Base-by-base conservation (phyloP, 352 stramenopile species). In the Pythium guiyangense region DNA sequence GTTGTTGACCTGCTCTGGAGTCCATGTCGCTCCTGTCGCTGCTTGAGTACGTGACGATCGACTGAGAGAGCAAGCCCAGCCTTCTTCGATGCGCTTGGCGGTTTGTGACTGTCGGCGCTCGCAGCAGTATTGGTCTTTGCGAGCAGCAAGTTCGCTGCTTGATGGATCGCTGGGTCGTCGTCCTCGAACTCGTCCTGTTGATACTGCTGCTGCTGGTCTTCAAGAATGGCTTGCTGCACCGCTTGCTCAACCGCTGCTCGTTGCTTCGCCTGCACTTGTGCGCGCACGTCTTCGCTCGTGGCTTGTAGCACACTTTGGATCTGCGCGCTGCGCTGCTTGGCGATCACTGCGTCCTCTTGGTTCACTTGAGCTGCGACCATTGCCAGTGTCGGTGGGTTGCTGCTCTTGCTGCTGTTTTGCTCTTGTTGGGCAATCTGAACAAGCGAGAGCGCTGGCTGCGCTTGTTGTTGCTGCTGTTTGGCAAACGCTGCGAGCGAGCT, bases 141-240 rank as follows among this genome's bases (percentile, higher is more conserved):
- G 17, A 60, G 26, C 25, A 54, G n/a, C 26, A 29, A 4, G 10
- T 25, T 20, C 26, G 18, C 46, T 62, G 52, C 17, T 59, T 58
- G 15, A 64, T 57, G 9, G 70, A 53, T 29, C 25, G 65, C 65
- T 46, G 62, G 64, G 31, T 60, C 63, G 48, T 62, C 60, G 10
- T 52, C 29, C 4, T 86, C 77, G 44, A 90, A 87, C 9, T 78
- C 65, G 40, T 76, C 73, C 39, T 76, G 63, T 31, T 80, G 65
- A 37, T 77, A 75, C 11, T 74, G 61, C 37, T 68, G 49, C 20
- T 81, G 48, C n/a, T 37, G 31, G 31, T 82, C 67, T 37, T 90
- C 73, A 12, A 50, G 51, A 15, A 69, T 60, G 0, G 67, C 70
- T 51, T 73, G 52, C 18, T 71, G 64, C 2, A 90, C 60, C 9